phyloP scores from a whole-genome alignment of 2,329 filamentous ascomycete genomes.

The Hymenoscyphus repandus region DNA sequence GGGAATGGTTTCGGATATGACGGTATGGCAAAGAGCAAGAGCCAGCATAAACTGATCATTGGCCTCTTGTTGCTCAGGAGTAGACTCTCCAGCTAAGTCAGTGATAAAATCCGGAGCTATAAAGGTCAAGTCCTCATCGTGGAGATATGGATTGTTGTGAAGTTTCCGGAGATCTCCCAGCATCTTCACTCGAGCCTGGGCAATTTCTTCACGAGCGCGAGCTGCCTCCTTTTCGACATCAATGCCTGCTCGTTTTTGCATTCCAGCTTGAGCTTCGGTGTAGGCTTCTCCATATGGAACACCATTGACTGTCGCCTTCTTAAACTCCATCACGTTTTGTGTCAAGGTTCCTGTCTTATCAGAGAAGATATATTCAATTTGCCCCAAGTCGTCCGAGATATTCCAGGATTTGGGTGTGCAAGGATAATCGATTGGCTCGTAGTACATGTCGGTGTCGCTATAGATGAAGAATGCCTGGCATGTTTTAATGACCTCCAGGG shows the following conservation, averaged over 20 bases:
- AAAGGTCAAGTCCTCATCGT: slow-evolving; percentile 87
- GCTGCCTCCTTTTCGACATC: slow-evolving; percentile 77
- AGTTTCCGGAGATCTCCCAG: slow-evolving; percentile 67
- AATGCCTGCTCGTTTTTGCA: slow-evolving; percentile 87
- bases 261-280: slow-evolving; percentile 91
- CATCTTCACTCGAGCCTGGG: slow-evolving; percentile 67
- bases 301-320: slow-evolving; percentile 96
- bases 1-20: slow-evolving; percentile 83
- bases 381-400: slow-evolving; percentile 94
- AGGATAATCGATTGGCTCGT: slow-evolving; percentile 86
- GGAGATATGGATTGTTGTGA: slow-evolving; percentile 85
- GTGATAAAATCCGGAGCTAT: slow-evolving; percentile 83
- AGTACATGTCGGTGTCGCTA: slow-evolving; percentile 95
- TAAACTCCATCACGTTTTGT: slow-evolving; percentile 98
- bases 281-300: slow-evolving; percentile 95
- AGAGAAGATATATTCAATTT: slow-evolving; percentile 98
- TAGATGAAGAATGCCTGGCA: slow-evolving; percentile 96
- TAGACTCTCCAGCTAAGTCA: slow-evolving; percentile 74
- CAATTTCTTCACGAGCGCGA: slow-evolving; percentile 71
- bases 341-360: slow-evolving; percentile 89
- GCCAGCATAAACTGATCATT: slow-evolving; percentile 92
- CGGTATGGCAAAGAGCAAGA: slow-evolving; percentile 91
- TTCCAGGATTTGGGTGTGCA: slow-evolving; percentile 99
- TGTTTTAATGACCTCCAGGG: slow-evolving; percentile 89
- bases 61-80: slow-evolving; percentile 68